phyloP scores from a whole-genome alignment of 2,329 filamentous ascomycete genomes.

The Penicillium sp. region DNA sequence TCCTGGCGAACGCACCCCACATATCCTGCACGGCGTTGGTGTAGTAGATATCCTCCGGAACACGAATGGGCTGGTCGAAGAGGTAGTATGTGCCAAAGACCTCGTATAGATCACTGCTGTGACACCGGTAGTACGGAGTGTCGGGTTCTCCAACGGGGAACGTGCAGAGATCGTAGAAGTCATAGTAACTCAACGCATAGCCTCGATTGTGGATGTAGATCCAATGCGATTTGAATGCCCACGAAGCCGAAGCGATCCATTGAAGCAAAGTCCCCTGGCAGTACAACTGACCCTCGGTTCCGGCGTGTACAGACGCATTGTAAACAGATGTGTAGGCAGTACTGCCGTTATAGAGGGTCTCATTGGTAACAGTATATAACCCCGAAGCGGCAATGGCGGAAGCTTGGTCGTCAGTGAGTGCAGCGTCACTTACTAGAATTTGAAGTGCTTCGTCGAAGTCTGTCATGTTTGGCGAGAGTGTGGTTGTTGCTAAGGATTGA shows the following conservation, averaged over 20 bases:
- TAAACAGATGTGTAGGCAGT: neutral
- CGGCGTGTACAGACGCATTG: neutral
- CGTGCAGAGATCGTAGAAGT: slow-evolving; percentile 1
- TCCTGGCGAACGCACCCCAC: slow-evolving; percentile 2
- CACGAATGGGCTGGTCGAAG: slow-evolving; percentile 7
- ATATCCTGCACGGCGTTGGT: slow-evolving; percentile 11
- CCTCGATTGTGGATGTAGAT: neutral
- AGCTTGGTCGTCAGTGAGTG: too few species aligned
- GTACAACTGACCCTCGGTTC: too few species aligned
- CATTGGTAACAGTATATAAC: neutral
- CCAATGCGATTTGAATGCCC: slow-evolving; percentile 1
- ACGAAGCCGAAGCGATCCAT: neutral
- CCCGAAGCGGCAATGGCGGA: too few species aligned
- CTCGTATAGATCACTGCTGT: slow-evolving; percentile 6
- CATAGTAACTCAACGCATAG: neutral
- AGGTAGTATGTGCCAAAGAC: slow-evolving; percentile 10
- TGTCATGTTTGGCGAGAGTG: neutral
- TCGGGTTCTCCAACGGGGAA: slow-evolving; percentile 9
- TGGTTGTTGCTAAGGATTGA: neutral
- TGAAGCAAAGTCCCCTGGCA: too few species aligned
- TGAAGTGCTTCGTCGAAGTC: neutral
- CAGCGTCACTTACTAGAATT: too few species aligned
- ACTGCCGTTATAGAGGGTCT: neutral
- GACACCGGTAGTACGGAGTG: slow-evolving; percentile 7
- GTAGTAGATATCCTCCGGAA: slow-evolving; percentile 7